These are phyloP conservation scores for Podospora australis DNA, from an alignment of 495 filamentous ascomycete species.

Conservation along the genomic window DNA sequence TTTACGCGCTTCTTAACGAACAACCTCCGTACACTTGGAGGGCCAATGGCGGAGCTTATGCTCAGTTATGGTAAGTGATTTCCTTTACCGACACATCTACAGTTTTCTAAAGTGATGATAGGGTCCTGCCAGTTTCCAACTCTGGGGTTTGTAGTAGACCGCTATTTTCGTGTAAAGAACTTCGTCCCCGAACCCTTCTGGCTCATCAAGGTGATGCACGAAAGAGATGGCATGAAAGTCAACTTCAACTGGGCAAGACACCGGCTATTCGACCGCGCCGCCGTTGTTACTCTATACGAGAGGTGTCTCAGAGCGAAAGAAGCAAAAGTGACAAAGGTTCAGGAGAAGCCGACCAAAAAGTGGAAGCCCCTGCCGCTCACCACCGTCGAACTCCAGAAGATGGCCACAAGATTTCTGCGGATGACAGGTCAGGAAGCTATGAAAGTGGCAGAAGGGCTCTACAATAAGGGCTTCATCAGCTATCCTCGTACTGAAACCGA, in stretches of 20 bases:
- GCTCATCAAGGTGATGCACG: constrained; percentile 78
- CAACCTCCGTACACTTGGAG: constrained; percentile 61
- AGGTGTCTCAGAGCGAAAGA: constrained; percentile 69
- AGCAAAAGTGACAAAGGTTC: constrained; percentile 74
- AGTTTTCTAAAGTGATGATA: constrained; percentile 25
- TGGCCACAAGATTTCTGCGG: constrained; percentile 75
- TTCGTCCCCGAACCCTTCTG: constrained; percentile 93
- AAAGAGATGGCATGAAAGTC: constrained; percentile 70
- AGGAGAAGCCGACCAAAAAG: constrained; percentile 86
- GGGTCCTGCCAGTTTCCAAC: constrained; percentile 97
- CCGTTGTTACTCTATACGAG: constrained; percentile 77
- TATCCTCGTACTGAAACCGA: constrained; percentile 97
- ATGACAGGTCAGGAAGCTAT: constrained; percentile 85
- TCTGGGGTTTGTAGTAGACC: constrained; percentile 91
- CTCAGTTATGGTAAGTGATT: constrained; percentile 77
- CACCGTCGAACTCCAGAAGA: constrained; percentile 97
- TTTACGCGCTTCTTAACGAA: constrained; percentile 88
- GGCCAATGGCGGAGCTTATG: constrained; percentile 51
- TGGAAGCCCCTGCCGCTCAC: constrained; percentile 91
- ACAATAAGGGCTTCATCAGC: constrained; percentile 91
- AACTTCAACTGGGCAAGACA: constrained; percentile 78
- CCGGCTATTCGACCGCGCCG: constrained; percentile 80
- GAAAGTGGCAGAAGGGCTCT: constrained; percentile 83
- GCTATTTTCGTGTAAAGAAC: constrained; percentile 85
- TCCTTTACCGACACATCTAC: neutral